Evolutionary conservation across 768 basidiomycete genomes (phyloP).

Genomic region (Hortiboletus flavorubellus): DNA sequence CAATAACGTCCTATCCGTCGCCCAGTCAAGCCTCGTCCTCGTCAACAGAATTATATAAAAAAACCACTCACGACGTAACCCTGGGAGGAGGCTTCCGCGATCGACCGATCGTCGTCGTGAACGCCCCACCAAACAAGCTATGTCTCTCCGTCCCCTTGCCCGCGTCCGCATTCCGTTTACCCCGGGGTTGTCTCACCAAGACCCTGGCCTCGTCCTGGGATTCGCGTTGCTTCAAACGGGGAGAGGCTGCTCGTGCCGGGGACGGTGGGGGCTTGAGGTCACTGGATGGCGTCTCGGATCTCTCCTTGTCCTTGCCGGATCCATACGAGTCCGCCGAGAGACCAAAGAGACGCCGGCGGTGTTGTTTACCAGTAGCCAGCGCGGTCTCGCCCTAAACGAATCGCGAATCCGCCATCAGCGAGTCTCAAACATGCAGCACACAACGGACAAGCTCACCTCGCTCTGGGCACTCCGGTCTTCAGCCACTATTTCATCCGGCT

Average conservation of each 20-base stretch:
- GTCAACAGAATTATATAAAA: not conserved
- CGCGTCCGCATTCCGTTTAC: conserved; percentile 50
- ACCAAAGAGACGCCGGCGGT: conserved; percentile 60
- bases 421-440: not conserved
- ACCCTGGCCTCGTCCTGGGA: conserved; percentile 24
- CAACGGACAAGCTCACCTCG: conserved; percentile 50
- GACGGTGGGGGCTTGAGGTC: conserved; percentile 26
- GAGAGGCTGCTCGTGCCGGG: conserved; percentile 21
- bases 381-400: conserved; percentile 48
- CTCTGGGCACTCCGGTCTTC: conserved; percentile 62
- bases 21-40: not conserved
- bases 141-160: conserved; percentile 52
- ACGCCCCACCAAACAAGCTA: conserved; percentile 77
- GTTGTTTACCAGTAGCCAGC: conserved; percentile 32
- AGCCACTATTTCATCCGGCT: conserved; percentile 29
- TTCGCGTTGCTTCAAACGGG: conserved; percentile 18
- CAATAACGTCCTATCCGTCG: conserved; percentile 25
- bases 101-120: conserved; percentile 60
- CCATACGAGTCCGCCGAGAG: conserved; percentile 42
- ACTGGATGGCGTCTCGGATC: conserved; percentile 22
- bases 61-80: conserved; percentile 55
- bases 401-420: not conserved
- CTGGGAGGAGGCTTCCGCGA: conserved; percentile 79
- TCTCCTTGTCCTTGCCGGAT: conserved; percentile 35
- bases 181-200: conserved; percentile 38